Evolutionary conservation across 164 flowering plant genomes (phyloP).

Genomic region (Tetrastigma voinierianum): DNA sequence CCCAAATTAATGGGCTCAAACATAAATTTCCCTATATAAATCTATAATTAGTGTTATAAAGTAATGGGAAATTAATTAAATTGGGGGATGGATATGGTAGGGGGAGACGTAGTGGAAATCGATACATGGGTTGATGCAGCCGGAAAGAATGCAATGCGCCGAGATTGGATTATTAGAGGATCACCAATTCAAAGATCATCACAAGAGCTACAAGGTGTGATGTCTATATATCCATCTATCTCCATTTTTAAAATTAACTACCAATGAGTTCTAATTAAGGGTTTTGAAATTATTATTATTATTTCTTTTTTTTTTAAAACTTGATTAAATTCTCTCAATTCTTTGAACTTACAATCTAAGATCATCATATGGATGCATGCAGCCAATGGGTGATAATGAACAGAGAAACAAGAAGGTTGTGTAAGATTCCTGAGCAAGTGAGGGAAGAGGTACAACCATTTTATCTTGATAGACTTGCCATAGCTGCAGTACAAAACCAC

Average conservation of each 20-base stretch:
- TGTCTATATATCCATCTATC: no score
- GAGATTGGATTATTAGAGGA: conserved; percentile 80
- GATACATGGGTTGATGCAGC: conserved; percentile 88
- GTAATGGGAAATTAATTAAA: not conserved
- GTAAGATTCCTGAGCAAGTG: conserved; percentile 71
- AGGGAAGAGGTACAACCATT: conserved; percentile 53
- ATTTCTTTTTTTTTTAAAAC: no score
- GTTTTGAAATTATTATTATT: no score
- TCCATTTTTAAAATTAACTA: not conserved
- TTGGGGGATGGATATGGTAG: conserved; percentile 45
- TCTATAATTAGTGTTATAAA: not conserved
- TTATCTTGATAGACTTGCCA: conserved; percentile 36
- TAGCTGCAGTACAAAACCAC: conserved; percentile 26
- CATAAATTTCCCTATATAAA: not conserved
- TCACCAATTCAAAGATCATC: conserved; percentile 50
- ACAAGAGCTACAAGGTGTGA: conserved; percentile 77
- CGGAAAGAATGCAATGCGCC: conserved; percentile 83
- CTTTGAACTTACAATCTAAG: not conserved
- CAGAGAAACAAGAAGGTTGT: conserved; percentile 58
- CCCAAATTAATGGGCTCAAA: no score
- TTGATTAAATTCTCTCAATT: not conserved
- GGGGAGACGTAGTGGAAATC: conserved; percentile 84
- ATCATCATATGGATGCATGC: no score
- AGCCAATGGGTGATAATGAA: conserved; percentile 86
- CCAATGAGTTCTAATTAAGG: not conserved